A percentile compares a stretch with the other conserved stretches of the same genome.
Evolutionary conservation across 2,329 filamentous ascomycete species (phyloP).

Genomic region (Waltergamsia citrina): DNA sequence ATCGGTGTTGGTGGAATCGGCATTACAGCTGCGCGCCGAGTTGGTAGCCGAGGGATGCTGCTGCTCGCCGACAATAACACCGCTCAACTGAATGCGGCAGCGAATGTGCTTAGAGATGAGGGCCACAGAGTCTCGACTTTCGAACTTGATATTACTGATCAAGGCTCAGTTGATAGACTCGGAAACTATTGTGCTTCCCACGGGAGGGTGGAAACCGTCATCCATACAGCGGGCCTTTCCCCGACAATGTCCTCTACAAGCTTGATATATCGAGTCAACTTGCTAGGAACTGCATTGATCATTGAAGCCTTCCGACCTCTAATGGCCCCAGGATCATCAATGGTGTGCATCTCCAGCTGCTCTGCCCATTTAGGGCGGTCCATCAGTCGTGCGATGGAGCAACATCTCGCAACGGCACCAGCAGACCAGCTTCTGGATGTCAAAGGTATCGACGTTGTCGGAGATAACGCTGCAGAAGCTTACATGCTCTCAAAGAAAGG

Average conservation of each 20-base stretch:
- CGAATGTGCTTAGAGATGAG: not conserved
- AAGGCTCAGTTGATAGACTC: not conserved
- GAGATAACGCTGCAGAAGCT: not conserved
- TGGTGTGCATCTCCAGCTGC: not conserved
- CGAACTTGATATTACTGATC: not conserved
- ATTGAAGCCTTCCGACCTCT: not conserved
- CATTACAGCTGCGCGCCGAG: not conserved
- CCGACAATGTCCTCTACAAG: not conserved
- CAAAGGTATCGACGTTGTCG: not conserved
- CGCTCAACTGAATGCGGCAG: not conserved
- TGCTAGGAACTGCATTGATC: slow-evolving; percentile 2
- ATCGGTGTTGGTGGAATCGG: slow-evolving; percentile 2
- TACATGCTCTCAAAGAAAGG: not conserved
- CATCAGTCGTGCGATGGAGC: not conserved
- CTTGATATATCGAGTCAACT: not conserved
- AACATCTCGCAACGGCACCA: slow-evolving; percentile 1
- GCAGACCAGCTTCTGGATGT: not conserved
- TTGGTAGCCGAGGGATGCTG: not conserved
- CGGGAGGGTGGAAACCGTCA: not conserved
- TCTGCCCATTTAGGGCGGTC: not conserved
- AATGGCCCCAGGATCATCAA: not conserved
- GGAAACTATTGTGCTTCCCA: not conserved
- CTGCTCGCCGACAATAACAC: not conserved
- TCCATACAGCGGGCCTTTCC: slow-evolving; percentile 2
- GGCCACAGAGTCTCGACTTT: not conserved